phyloP scores from a whole-genome alignment of 2,329 filamentous ascomycete genomes.

The Colletotrichum endophyticum region DNA sequence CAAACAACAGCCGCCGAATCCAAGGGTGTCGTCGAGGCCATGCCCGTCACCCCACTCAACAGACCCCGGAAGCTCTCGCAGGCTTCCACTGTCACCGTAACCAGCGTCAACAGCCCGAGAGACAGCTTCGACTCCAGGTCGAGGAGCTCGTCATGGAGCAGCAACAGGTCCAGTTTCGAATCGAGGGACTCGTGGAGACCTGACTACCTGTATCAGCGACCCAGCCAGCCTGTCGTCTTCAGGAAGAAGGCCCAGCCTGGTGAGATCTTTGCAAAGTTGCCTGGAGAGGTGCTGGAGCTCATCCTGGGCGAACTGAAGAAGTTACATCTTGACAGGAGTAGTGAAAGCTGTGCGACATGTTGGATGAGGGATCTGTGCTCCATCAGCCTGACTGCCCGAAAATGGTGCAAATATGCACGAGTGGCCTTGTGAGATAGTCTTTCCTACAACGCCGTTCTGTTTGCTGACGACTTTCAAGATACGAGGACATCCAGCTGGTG shows the following conservation, averaged over 20 bases:
- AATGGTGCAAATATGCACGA: conserved; percentile 56
- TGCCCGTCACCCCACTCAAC: conserved; percentile 32
- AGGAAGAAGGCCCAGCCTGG: conserved; percentile 42
- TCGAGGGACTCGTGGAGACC: conserved; percentile 36
- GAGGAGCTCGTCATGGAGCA: conserved; percentile 36
- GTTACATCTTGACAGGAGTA: conserved; percentile 52
- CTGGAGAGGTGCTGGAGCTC: conserved; percentile 62
- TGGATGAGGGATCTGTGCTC: conserved; percentile 67
- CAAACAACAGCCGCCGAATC: conserved; percentile 29
- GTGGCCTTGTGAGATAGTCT: conserved; percentile 50
- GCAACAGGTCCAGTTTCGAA: conserved; percentile 43
- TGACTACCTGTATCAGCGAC: conserved; percentile 27
- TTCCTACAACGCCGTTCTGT: not conserved
- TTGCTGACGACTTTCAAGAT: conserved; percentile 37
- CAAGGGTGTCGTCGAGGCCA: conserved; percentile 18
- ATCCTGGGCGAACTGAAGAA: conserved; percentile 60
- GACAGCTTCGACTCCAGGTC: conserved; percentile 29
- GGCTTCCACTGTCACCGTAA: conserved; percentile 27
- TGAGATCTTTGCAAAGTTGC: conserved; percentile 60
- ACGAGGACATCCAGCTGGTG: conserved; percentile 63
- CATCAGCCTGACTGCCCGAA: conserved; percentile 54
- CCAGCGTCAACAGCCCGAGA: conserved; percentile 31
- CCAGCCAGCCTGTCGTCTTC: conserved; percentile 27
- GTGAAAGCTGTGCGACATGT: conserved; percentile 65
- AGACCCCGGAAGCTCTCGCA: conserved; percentile 40